Base-by-base conservation (phyloP, 2,329 filamentous ascomycete species). In the Microascus cirrosus region DNA sequence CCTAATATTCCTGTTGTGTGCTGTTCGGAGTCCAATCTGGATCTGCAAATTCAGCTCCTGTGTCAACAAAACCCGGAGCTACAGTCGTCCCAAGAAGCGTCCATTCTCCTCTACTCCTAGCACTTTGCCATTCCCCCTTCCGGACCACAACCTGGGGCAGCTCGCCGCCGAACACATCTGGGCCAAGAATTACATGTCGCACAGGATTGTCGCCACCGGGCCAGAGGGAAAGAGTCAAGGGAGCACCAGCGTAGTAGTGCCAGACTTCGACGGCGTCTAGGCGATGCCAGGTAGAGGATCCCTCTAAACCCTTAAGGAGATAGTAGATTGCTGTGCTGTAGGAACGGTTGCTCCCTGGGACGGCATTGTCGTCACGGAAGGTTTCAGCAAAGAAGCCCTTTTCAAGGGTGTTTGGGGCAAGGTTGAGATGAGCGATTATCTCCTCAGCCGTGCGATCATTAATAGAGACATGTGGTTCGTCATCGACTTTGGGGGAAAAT, bases 191-290 rank as follows among this genome's bases (percentile, higher is more conserved):
- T 10, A 66, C 61, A 39, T 69, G 59, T 6, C 68, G 66, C 61
- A 67, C 67, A 42, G 66, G 68, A 4, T 45, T 22, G 2, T 76
- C 76, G 57, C 80, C 70, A 55, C 80, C 65, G 22, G 59, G 64
- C 1, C 76, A 76, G 0, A 79, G 66, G 2, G 71, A 75, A 11
- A 80, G 65, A 12, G 65, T 70, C 54, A 81, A 63, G 1, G 77
- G 77, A 7, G 78, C 76, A 5, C 78, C 78, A 10, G 75, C 77
- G 55, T 80, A 80, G 67, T 77, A 73, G 62, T 81, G 78, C 78
- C 78, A 81, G 10, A 77, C 65, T 63, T 81, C 76, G 42, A 67
- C 73, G 2, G 74, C 73, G 58, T 79, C 75, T 54, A 77, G 72
- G 57, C 75, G 74, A 65, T 81, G 78, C 78, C 77, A 81, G 59